A percentile compares a stretch with the other conserved stretches of the same genome.
These are phyloP conservation scores for Rachicladosporium sp. DNA, from an alignment of 2,329 filamentous ascomycete genomes.

Conservation along the genomic window DNA sequence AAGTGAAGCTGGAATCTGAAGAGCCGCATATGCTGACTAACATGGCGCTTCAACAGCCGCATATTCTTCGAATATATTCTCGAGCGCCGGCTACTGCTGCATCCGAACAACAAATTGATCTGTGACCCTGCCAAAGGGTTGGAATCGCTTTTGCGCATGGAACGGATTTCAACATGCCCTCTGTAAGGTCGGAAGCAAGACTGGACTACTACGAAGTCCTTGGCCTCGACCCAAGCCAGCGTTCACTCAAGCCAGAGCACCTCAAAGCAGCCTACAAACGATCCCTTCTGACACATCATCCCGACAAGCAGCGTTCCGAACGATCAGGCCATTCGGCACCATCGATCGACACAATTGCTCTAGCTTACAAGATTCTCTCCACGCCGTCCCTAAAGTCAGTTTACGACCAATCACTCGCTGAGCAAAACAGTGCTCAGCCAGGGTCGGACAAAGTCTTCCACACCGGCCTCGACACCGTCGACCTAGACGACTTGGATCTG, in stretches of 20 bases:
- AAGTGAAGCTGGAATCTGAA: no score
- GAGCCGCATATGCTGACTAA: no score
- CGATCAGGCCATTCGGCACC: neutral
- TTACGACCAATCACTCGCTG: conserved; percentile 34
- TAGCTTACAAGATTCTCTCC: conserved; percentile 44
- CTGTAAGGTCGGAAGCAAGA: no score
- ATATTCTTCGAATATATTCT: no score
- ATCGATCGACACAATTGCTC: conserved; percentile 46
- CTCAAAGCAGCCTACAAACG: conserved; percentile 45
- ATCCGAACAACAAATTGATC: no score
- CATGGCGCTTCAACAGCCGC: no score
- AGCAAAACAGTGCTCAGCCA: neutral
- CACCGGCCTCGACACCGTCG: conserved; percentile 44
- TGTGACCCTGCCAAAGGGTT: no score
- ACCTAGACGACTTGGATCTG: conserved; percentile 42
- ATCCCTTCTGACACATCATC: conserved; percentile 46
- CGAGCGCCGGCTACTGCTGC: no score
- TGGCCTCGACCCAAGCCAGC: no score
- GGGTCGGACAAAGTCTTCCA: conserved; percentile 5
- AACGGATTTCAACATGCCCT: no score
- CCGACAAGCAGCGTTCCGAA: conserved; percentile 36
- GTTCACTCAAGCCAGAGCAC: conserved; percentile 14
- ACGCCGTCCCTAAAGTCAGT: conserved; percentile 31
- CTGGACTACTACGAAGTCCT: no score
- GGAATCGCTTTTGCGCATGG: no score